Evolutionary conservation across 768 basidiomycete genomes (phyloP), one percentile per base, ranked within the genome.

Genomic region (Suillus sp.): DNA sequence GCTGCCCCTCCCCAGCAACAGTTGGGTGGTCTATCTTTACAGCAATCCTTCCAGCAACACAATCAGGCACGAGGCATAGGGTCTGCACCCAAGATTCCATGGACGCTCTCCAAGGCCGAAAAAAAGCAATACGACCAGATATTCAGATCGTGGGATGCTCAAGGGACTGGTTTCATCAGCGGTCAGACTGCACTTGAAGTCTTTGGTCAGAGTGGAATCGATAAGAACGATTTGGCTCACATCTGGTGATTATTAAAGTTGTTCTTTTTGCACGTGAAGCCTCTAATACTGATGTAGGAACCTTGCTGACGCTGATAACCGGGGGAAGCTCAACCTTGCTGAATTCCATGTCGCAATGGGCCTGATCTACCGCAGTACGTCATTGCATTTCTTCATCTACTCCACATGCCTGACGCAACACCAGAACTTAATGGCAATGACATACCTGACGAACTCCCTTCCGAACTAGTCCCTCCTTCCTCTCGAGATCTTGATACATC

Each of bases 261-360:
- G 25, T 20, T n/a, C 14, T 61, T 62, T 43, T 25, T 45, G 9
- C 55, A 25, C 54, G 50, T 34, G 57, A 27, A 32, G 37, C 18
- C n/a, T 61, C 4, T 65, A 61, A 61, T 60, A 25, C 43, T 32
- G 18, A 59, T 47, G 14, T 55, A 98, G 95, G 96, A 89, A 87
- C 16, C 84, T 99, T 7, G 93, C 96, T 22, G 97, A 99, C 76
- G 84, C 86, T 43, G 91, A 96, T 65, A 94, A 99, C 76, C 89
- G 95, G 27, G 97, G 97, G 27, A 97, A 95, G 75, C 85, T 99
- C 55, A 98, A 97, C 68, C 80, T 96, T 32, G 91, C 93, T 16
- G 97, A 99, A 74, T 99, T 99, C 74, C 95, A 99, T 73, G 92
- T 98, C 63, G 97, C 97, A 0, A 99, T 99, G 96, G 95, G 93